Conservation (phyloP, 2,329 filamentous ascomycete species). For the Grosmannia serpens region DNA sequence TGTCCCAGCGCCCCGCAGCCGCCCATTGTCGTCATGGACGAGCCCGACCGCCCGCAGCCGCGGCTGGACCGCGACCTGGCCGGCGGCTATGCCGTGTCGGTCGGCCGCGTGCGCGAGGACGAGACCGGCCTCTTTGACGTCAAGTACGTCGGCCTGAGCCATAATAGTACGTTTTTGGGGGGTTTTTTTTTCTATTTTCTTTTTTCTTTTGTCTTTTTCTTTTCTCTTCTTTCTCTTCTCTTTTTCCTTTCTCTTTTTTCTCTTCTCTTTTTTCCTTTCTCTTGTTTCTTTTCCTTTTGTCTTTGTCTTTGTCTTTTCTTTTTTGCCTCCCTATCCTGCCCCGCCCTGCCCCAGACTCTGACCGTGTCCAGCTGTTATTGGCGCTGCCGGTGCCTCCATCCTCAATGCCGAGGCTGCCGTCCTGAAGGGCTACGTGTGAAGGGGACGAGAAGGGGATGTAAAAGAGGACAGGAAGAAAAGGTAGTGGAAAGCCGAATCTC, state of each 20-base stretch:
- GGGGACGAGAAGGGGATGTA: neutral
- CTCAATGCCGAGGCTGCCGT: constrained; percentile 88
- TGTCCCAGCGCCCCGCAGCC: constrained; percentile 76
- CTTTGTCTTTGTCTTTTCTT: too few species aligned
- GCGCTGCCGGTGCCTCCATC: constrained; percentile 91
- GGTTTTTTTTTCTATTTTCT: neutral
- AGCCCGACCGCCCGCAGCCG: constrained; percentile 83
- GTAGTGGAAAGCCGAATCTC: neutral
- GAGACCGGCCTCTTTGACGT: constrained; percentile 85
- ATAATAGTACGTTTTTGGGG: constrained; percentile 44
- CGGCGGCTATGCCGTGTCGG: constrained; percentile 80
- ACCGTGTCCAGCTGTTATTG: constrained; percentile 60
- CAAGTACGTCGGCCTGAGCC: constrained; percentile 87
- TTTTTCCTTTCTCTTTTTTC: too few species aligned
- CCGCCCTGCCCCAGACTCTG: neutral
- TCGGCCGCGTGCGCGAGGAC: constrained; percentile 77
- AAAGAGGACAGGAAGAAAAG: neutral
- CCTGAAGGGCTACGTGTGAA: constrained; percentile 70
- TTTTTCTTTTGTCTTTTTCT: too few species aligned
- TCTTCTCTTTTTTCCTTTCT: neutral
- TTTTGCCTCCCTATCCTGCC: too few species aligned
- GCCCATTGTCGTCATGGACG: constrained; percentile 80
- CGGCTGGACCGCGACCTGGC: constrained; percentile 78
- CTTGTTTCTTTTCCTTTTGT: too few species aligned
- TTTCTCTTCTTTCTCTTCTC: too few species aligned